Conservation (phyloP, 257 asterid genomes). For the Plantago ovata region DNA sequence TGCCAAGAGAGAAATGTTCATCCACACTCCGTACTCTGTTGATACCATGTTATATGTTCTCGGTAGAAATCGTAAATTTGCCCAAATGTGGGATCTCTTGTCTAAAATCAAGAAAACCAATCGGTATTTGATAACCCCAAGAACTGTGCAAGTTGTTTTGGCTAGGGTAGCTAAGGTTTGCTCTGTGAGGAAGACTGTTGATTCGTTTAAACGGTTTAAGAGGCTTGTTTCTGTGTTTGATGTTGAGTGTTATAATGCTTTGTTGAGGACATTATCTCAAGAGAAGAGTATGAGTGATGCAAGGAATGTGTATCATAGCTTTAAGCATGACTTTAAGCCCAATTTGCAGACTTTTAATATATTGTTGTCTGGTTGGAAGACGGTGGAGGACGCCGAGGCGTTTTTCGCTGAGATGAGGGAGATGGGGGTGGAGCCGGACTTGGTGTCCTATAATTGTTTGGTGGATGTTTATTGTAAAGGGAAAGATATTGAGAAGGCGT, state of each 20-base stretch:
- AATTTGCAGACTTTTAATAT: slow-evolving; percentile 75
- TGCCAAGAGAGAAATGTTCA: slow-evolving; percentile 43
- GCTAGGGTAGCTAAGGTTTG: slow-evolving; percentile 86
- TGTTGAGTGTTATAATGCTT: slow-evolving; percentile 59
- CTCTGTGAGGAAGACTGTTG: slow-evolving; percentile 79
- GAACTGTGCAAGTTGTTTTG: slow-evolving; percentile 75
- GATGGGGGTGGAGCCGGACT: slow-evolving; percentile 71
- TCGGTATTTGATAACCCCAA: slow-evolving; percentile 59
- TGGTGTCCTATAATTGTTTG: slow-evolving; percentile 81
- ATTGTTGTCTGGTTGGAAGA: slow-evolving; percentile 86
- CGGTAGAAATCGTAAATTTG: slow-evolving; percentile 71
- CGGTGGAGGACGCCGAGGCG: slow-evolving; percentile 64
- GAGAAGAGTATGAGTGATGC: slow-evolving; percentile 94
- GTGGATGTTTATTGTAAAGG: slow-evolving; percentile 86
- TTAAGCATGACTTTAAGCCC: slow-evolving; percentile 75
- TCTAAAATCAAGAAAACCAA: slow-evolving; percentile 58
- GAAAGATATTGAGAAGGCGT: slow-evolving; percentile 67
- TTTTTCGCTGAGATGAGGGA: slow-evolving; percentile 68
- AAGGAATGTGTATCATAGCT: slow-evolving; percentile 63
- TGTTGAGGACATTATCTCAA: slow-evolving; percentile 77
- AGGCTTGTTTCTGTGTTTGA: slow-evolving; percentile 57
- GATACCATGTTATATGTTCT: slow-evolving; percentile 74
- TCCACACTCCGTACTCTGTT: slow-evolving; percentile 59
- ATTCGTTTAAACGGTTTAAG: slow-evolving; percentile 55
- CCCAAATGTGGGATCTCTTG: slow-evolving; percentile 63